A percentile compares a stretch with the other conserved stretches of the same genome.
Evolutionary conservation across 768 basidiomycete genomes (phyloP).

Genomic region (Panaeolus papilionaceus): DNA sequence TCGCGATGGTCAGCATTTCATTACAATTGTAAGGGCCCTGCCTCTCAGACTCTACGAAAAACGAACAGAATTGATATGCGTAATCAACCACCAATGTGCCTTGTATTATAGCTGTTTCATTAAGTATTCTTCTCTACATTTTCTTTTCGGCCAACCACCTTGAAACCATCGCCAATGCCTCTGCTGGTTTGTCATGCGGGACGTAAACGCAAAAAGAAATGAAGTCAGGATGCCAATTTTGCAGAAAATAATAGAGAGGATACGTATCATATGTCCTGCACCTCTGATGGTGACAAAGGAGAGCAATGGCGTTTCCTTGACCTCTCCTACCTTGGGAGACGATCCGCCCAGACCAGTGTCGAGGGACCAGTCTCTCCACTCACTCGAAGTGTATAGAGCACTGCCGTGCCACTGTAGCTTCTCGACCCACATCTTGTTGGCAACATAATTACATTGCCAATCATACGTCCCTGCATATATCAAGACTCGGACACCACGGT

Average conservation of each 20-base stretch:
- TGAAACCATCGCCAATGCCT: conserved; percentile 66
- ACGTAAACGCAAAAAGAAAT: conserved; percentile 44
- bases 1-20: conserved; percentile 1
- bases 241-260: neutral
- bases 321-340: conserved; percentile 49
- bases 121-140: conserved; percentile 35
- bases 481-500: conserved; percentile 76
- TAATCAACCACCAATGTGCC: neutral
- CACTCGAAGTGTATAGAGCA: conserved; percentile 50
- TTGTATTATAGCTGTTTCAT: neutral
- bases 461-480: conserved; percentile 80
- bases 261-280: conserved; percentile 67
- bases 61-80: neutral
- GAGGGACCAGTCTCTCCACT: conserved; percentile 66
- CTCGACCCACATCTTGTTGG: conserved; percentile 80
- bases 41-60: conserved; percentile 12
- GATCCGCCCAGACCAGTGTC: conserved; percentile 34
- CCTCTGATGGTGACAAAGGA: conserved; percentile 62
- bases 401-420: conserved; percentile 75
- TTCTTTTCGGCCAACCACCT: conserved; percentile 59
- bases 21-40: neutral
- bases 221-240: neutral
- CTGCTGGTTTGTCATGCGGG: conserved; percentile 72
- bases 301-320: conserved; percentile 42
- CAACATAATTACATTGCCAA: conserved; percentile 83